phyloP scores from a whole-genome alignment of 2,329 filamentous ascomycete genomes.

The Ascochyta rabiei region DNA sequence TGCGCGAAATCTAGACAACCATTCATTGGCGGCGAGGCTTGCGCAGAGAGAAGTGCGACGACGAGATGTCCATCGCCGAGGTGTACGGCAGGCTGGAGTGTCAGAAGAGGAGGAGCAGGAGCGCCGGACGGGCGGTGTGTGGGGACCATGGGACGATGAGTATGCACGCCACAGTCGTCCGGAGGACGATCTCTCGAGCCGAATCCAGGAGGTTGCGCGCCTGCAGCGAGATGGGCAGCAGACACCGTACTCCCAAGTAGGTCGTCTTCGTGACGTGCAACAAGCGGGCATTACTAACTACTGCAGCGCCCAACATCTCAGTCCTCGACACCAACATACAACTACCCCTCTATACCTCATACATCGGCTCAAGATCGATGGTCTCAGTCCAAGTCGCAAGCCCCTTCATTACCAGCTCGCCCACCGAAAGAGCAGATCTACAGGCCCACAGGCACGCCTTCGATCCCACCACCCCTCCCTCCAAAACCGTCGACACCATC shows the following conservation, averaged over 20 bases:
- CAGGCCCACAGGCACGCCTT: constrained; percentile 28
- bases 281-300: constrained; percentile 17
- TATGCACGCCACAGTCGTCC: constrained; percentile 55
- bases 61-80: constrained; percentile 40
- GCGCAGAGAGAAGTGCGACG: constrained; percentile 31
- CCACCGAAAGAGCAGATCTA: constrained; percentile 43
- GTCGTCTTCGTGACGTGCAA: neutral
- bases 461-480: constrained; percentile 36
- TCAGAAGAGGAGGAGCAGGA: constrained; percentile 39
- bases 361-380: constrained; percentile 46
- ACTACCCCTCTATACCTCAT: constrained; percentile 54
- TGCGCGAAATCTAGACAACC: constrained; percentile 20
- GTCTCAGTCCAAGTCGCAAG: constrained; percentile 28
- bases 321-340: constrained; percentile 41
- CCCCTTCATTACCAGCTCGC: constrained; percentile 46
- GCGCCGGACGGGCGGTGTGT: constrained; percentile 62
- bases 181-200: constrained; percentile 56
- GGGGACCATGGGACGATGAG: constrained; percentile 59
- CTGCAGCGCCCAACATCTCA: constrained; percentile 36
- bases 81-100: constrained; percentile 32
- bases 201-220: constrained; percentile 59
- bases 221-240: constrained; percentile 37
- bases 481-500: constrained; percentile 35
- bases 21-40: constrained; percentile 32
- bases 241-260: constrained; percentile 33